phyloP scores from a whole-genome alignment of 1,139 yeast genomes.

The Yamadazyma atlantica region DNA sequence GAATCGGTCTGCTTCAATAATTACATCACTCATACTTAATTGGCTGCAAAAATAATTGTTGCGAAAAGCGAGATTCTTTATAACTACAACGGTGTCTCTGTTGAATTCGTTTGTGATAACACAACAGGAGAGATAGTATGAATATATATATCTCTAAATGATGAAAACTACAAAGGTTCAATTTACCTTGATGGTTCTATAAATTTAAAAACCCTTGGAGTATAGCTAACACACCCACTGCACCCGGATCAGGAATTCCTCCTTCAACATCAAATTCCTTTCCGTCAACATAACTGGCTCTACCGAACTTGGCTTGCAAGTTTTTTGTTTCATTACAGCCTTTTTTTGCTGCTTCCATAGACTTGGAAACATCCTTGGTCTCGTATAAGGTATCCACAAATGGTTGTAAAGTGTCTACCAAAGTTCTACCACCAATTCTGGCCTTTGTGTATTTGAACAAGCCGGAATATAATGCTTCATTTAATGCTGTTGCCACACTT shows the following conservation, averaged over 20 bases:
- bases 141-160: too few relatives aligned
- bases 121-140: too few relatives aligned
- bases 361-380: conserved; percentile 52
- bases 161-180: not conserved
- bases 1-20: conserved; percentile 19
- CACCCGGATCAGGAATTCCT: conserved; percentile 94
- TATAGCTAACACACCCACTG: conserved; percentile 72
- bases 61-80: conserved; percentile 1
- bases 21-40: not conserved
- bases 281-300: conserved; percentile 84
- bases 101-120: too few relatives aligned
- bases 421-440: conserved; percentile 83
- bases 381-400: conserved; percentile 63
- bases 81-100: conserved; percentile 8
- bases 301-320: conserved; percentile 83
- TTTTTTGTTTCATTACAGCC: conserved; percentile 78
- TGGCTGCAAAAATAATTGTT: conserved; percentile 5
- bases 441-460: conserved; percentile 80
- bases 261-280: conserved; percentile 53
- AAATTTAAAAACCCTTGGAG: conserved; percentile 49
- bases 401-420: conserved; percentile 86
- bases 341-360: conserved; percentile 64
- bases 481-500: conserved; percentile 28
- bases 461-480: conserved; percentile 41
- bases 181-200: not conserved